Evolutionary conservation across 2,329 filamentous ascomycete species (phyloP), one percentile per base, ranked within the genome.

Genomic region (Colletotrichum theobromicola): DNA sequence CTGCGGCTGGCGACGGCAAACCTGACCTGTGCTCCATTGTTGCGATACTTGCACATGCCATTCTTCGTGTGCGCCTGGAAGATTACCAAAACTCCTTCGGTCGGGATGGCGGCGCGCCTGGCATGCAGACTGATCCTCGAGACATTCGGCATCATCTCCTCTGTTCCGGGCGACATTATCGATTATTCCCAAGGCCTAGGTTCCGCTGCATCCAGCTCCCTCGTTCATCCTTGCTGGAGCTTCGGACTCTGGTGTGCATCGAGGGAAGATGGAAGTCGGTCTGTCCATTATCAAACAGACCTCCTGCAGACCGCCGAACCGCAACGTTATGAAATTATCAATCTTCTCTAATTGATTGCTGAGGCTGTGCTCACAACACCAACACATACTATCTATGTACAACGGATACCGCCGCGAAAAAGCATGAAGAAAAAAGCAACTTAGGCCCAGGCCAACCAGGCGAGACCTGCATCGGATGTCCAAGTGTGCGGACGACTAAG

Each of bases 301-400:
- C 37, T 24, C 55, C 42, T 62, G 37, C 28, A 61, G 58, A 66
- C 26, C 21, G 26, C 58, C 46, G 42, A 60, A 62, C 57, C 34
- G 35, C 63, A 37, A 71, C 67, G 57, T n/a, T 24, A 57, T 55
- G 64, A 42, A 42, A 55, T 34, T 30, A 57, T 15, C 18, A 16
- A 28, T n/a, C 6, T 42, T 55, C 42, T 15, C 65, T 30, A 7
- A 67, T 71, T 74, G 61, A 71, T 67, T 62, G 68, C 28, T 34
- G 72, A 72, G 72, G 72, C 72, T 66, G 72, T 74, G 72, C 72
- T 26, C 53, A 21, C 57, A n/a, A 15, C 72, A 35, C 61, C 42
- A 62, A 61, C 60, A n/a, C n/a, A n/a, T n/a, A n/a, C n/a, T n/a
- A n/a, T n/a, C n/a, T n/a, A n/a, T n/a, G n/a, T n/a, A n/a, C n/a